A percentile compares a stretch with the other conserved stretches of the same genome.
phyloP scores from a whole-genome alignment of 768 basidiomycete species.

The Pulveroboletus frians region DNA sequence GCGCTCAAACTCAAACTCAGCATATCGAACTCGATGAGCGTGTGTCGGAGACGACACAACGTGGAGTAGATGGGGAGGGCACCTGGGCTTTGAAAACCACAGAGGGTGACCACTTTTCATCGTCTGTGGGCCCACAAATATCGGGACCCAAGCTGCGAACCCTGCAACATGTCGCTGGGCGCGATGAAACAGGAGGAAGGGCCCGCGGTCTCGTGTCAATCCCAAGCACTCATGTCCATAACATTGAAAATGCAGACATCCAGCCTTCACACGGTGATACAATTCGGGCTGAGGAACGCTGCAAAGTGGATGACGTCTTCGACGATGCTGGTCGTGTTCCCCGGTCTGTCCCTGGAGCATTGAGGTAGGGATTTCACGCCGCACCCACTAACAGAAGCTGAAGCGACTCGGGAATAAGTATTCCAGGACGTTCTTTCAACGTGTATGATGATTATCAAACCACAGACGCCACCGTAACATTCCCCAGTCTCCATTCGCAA shows the following conservation, averaged over 20 bases:
- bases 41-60: not conserved
- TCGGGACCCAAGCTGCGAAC: not conserved
- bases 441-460: not conserved
- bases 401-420: not conserved
- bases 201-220: not conserved
- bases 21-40: not conserved
- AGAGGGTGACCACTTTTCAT: not conserved
- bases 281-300: not conserved
- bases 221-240: not conserved
- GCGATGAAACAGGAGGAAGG: not conserved
- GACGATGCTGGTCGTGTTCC: not conserved
- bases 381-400: constrained; percentile 1
- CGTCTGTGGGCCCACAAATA: not conserved
- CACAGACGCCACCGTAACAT: not conserved
- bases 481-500: not conserved
- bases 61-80: not conserved
- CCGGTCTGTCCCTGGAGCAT: not conserved
- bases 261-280: not conserved
- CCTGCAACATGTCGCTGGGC: not conserved
- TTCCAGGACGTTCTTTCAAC: not conserved
- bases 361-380: not conserved
- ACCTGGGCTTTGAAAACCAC: not conserved
- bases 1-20: not conserved
- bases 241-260: not conserved
- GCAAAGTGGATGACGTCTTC: not conserved